A percentile compares a stretch with the other conserved stretches of the same genome.
Conservation (phyloP, 2,329 filamentous ascomycete species). For the Botryotinia narcissicola region DNA sequence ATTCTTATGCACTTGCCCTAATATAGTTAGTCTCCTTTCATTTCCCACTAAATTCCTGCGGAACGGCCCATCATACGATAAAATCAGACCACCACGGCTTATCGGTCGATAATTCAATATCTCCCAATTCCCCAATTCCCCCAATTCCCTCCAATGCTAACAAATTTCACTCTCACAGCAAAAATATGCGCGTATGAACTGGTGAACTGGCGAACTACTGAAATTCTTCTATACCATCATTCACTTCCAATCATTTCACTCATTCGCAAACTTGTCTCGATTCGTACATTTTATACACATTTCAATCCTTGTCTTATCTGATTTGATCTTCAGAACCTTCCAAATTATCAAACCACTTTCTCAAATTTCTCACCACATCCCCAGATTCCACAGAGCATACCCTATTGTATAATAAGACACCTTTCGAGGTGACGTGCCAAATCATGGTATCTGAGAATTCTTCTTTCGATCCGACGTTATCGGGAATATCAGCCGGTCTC, state of each 20-base stretch:
- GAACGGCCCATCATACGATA: conserved; percentile 11
- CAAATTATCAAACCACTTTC: conserved; percentile 15
- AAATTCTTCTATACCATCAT: not conserved
- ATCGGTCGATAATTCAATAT: conserved; percentile 1
- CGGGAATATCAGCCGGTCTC: conserved; percentile 32
- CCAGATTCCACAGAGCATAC: conserved; percentile 1
- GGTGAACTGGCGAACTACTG: too few species aligned
- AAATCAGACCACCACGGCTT: conserved; percentile 8
- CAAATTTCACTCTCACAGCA: not conserved
- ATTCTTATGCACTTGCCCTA: not conserved
- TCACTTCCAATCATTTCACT: not conserved
- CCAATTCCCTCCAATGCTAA: not conserved
- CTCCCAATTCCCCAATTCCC: not conserved
- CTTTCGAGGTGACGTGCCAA: conserved; percentile 4
- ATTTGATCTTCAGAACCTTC: not conserved
- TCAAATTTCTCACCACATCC: not conserved
- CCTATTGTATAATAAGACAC: not conserved
- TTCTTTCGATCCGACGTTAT: conserved; percentile 32
- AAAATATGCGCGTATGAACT: not conserved
- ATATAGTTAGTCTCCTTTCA: not conserved
- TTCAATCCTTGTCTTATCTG: not conserved
- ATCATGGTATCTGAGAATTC: conserved; percentile 29
- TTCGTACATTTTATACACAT: not conserved
- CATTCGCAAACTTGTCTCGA: not conserved
- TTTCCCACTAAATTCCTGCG: not conserved